Conservation (phyloP, 495 filamentous ascomycete genomes). For the Xanthoparmelia taractica region DNA sequence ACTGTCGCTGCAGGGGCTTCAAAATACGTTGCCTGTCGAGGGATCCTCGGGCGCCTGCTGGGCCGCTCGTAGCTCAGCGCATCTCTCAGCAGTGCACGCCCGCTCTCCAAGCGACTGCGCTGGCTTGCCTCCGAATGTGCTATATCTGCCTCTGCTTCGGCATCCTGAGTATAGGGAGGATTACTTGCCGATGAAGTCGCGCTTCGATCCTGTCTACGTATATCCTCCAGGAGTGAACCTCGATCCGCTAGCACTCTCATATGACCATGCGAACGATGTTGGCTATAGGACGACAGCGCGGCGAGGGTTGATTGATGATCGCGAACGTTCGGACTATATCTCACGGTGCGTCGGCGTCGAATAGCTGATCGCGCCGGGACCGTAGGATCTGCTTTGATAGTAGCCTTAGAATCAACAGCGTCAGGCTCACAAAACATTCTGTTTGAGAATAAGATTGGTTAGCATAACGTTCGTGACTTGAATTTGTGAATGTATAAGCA, state of each 20-base stretch:
- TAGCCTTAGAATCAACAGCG: slow-evolving; percentile 49
- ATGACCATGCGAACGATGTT: slow-evolving; percentile 12
- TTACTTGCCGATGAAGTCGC: slow-evolving; percentile 15
- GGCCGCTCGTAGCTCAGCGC: slow-evolving; percentile 31
- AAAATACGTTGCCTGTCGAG: slow-evolving; percentile 16
- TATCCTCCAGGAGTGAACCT: slow-evolving; percentile 19
- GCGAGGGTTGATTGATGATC: slow-evolving; percentile 17
- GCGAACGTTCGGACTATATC: slow-evolving; percentile 27
- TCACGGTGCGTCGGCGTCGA: slow-evolving; percentile 47
- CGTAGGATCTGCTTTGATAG: slow-evolving; percentile 48
- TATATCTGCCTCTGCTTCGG: slow-evolving; percentile 34
- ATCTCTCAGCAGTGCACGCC: slow-evolving; percentile 27
- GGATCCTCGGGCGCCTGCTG: slow-evolving; percentile 32
- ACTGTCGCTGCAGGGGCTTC: not conserved
- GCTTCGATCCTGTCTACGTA: slow-evolving; percentile 10
- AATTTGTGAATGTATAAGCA: slow-evolving; percentile 15
- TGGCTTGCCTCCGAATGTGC: slow-evolving; percentile 30
- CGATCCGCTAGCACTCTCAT: slow-evolving; percentile 17
- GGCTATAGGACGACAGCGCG: slow-evolving; percentile 10
- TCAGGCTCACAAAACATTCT: slow-evolving; percentile 56
- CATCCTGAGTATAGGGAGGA: slow-evolving; percentile 38
- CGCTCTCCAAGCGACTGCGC: slow-evolving; percentile 32
- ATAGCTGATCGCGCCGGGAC: slow-evolving; percentile 65
- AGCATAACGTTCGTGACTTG: slow-evolving; percentile 20
- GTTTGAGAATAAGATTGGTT: slow-evolving; percentile 16